phyloP scores from a whole-genome alignment of 805 yeast species.

The Kluyveromyces dobzhanskii region DNA sequence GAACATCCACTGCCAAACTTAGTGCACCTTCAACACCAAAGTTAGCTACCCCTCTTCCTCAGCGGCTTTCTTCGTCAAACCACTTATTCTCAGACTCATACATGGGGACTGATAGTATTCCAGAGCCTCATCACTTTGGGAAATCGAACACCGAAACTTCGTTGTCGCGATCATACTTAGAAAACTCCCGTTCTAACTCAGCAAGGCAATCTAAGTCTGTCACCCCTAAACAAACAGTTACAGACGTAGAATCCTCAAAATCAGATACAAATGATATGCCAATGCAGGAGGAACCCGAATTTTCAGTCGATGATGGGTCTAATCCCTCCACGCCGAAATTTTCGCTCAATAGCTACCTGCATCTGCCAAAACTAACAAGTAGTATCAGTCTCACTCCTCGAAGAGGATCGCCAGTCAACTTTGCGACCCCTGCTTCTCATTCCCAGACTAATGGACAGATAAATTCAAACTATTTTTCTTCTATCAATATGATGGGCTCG shows the following conservation, averaged over 20 bases:
- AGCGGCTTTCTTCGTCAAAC: conserved; percentile 8
- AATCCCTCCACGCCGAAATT: conserved; percentile 10
- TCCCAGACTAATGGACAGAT: conserved; percentile 34
- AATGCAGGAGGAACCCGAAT: too few relatives aligned
- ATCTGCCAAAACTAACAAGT: conserved; percentile 19
- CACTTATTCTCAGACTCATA: conserved; percentile 36
- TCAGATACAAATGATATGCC: not conserved
- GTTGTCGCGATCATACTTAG: conserved; percentile 2
- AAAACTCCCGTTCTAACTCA: conserved; percentile 7
- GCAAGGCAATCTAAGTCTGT: conserved; percentile 30
- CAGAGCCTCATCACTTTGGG: conserved; percentile 18
- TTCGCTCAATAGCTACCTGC: conserved; percentile 10
- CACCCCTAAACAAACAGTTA: conserved; percentile 39
- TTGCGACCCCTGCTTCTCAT: conserved; percentile 48
- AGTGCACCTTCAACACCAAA: not conserved
- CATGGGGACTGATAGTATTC: conserved; percentile 33
- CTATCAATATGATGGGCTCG: not conserved
- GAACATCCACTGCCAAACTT: not conserved
- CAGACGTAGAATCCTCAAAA: conserved; percentile 5
- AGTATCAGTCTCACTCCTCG: conserved; percentile 40
- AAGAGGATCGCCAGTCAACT: conserved; percentile 38
- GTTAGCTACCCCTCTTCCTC: conserved; percentile 22
- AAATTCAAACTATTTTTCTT: not conserved
- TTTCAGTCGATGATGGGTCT: not conserved
- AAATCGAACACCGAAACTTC: conserved; percentile 3